Conservation (phyloP, 75 land plant species). For the Pseudotsuga menziesii region DNA sequence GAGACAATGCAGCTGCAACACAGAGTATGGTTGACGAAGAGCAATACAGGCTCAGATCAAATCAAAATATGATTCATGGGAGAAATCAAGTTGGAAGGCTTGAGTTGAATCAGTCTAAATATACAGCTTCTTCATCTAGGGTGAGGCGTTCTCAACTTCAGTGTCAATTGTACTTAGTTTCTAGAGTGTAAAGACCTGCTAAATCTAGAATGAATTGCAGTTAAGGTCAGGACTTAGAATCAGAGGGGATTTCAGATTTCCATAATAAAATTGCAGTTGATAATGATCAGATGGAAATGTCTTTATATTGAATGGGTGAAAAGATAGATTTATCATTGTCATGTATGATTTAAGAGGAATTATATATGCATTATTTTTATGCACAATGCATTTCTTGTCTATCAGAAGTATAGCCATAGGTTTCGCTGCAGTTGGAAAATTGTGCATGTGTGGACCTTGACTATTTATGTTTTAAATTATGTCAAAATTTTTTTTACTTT, state of each 20-base stretch:
- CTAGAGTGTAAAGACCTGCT: not conserved
- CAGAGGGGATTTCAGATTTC: not conserved
- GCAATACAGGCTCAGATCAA: not conserved
- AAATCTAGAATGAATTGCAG: not conserved
- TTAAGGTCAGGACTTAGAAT: not conserved
- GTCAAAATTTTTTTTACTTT: no score
- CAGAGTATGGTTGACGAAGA: not conserved
- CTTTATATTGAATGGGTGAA: no score
- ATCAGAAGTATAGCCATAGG: not conserved
- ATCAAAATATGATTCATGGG: not conserved
- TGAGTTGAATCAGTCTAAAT: not conserved
- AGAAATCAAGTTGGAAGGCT: not conserved
- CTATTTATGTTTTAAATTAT: not conserved
- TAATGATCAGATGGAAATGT: no score
- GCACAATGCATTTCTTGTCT: not conserved
- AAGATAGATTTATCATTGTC: no score
- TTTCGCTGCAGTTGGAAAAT: not conserved
- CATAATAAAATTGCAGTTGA: no score
- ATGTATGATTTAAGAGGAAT: not conserved
- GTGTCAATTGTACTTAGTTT: not conserved
- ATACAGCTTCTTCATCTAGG: slow-evolving; percentile 12
- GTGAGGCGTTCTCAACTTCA: not conserved
- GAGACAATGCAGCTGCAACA: not conserved
- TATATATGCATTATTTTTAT: not conserved
- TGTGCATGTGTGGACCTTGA: not conserved